phyloP scores from a whole-genome alignment of 257 asterid genomes.

The Scutellaria minor region DNA sequence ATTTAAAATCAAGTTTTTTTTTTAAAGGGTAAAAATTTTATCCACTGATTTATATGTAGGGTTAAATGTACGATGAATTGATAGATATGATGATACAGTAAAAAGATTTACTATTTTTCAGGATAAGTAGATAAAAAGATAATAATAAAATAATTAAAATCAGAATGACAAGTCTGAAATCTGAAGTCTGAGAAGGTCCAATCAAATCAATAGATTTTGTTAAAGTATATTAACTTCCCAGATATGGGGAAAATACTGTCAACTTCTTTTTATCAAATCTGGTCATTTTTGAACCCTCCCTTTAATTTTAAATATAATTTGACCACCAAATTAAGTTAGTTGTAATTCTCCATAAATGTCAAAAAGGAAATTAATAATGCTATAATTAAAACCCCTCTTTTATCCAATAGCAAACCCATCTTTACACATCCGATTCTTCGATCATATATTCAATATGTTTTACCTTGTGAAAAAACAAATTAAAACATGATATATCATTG shows the following conservation, averaged over 20 bases:
- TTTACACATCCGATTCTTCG: too few species aligned
- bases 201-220: constrained; percentile 40
- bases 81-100: constrained; percentile 33
- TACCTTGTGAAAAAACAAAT: too few species aligned
- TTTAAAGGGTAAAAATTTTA: background rate
- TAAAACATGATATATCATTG: too few species aligned
- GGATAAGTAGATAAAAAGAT: background rate
- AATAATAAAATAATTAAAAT: constrained; percentile 24
- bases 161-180: constrained; percentile 37
- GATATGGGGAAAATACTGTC: constrained; percentile 34
- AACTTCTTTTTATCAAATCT: background rate
- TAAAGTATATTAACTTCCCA: constrained; percentile 40
- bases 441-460: too few species aligned
- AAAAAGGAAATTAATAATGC: too few species aligned
- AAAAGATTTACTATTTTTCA: background rate
- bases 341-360: background rate
- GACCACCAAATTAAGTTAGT: too few species aligned
- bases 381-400: too few species aligned
- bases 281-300: constrained; percentile 12
- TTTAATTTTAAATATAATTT: background rate
- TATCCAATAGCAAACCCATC: too few species aligned
- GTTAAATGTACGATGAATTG: background rate
- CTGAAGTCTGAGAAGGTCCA: constrained; percentile 30
- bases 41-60: background rate
- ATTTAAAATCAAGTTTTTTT: too few species aligned